Evolutionary conservation across 257 asterid species (phyloP).

Genomic region (Perilla frutescens): DNA sequence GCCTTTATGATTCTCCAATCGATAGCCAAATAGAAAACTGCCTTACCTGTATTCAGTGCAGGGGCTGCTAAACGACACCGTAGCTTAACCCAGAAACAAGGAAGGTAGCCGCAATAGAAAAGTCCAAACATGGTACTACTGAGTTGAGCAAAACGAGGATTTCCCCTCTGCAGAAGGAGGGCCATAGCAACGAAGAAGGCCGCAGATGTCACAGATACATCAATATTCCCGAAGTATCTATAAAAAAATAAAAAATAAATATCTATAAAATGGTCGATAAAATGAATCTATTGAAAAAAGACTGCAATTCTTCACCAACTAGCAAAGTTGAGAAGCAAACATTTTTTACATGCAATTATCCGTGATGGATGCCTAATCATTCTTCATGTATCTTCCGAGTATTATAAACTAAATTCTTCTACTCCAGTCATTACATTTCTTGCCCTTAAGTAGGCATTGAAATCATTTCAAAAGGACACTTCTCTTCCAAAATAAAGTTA

Average conservation of each 20-base stretch:
- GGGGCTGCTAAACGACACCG: conserved; percentile 91
- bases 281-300: conserved; percentile 13
- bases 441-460: background rate
- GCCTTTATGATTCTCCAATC: conserved; percentile 17
- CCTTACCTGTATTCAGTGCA: conserved; percentile 81
- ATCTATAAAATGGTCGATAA: conserved; percentile 28
- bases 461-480: conserved; percentile 11
- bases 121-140: conserved; percentile 96
- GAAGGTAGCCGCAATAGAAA: conserved; percentile 96
- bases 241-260: conserved; percentile 26
- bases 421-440: background rate
- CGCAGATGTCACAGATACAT: conserved; percentile 90
- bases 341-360: background rate
- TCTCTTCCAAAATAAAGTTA: conserved; percentile 7
- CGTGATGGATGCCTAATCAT: background rate
- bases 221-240: conserved; percentile 90
- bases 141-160: conserved; percentile 95
- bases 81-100: conserved; percentile 97
- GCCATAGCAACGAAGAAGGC: conserved; percentile 83
- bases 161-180: conserved; percentile 79
- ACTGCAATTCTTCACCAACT: conserved; percentile 12
- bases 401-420: conserved; percentile 5
- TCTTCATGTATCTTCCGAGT: conserved; percentile 10
- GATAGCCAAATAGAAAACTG: conserved; percentile 27
- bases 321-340: conserved; percentile 9